Evolutionary conservation across 2,329 filamentous ascomycete genomes (phyloP), one percentile per base, ranked within the genome.

Genomic region (Aureobasidium sp.): DNA sequence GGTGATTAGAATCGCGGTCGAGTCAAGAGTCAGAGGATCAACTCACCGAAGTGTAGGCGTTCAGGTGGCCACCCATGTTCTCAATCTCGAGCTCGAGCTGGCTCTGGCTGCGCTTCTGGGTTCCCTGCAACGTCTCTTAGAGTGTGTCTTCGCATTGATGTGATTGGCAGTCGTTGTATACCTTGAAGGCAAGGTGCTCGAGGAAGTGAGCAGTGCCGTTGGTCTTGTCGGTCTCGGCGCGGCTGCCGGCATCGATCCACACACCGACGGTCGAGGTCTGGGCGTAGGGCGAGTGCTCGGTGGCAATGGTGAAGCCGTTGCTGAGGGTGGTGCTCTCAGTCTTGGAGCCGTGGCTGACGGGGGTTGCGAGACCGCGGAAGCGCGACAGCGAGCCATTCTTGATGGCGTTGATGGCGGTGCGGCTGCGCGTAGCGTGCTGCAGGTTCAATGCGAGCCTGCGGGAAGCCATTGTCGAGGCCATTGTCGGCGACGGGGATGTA

Each of bases 191-290:
- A 78, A 99, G 85, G 82, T 99, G 94, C 85, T 99, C 94, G 72
- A 99, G 86, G 84, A 99, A 99, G 82, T 99, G 94, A 74, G 94
- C 94, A 72, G 94, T 99, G 79, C 94, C 94, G 82, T 97, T 99
- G 75, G 90, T 97, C 85, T 91, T 91, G 80, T 94, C 87, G 71
- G 94, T 99, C 85, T 99, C 94, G 77, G 94, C 91, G 78, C 94
- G 86, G 78, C 91, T 97, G 76, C 94, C 94, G 77, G 95, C 93
- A 80, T 99, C 95, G 77, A 99, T 99, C 92, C 94, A 99, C 69
- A 99, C 91, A 76, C 94, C 94, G 72, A 97, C 92, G 61, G 93
- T 97, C 72, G 92, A 96, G 66, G 94, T 97, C 83, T 97, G 92
- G 73, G 93, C 93, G 84, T 91, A 97, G 71, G 93, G 94, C 67